Evolutionary conservation across 225 moss, liverwort and hornwort species (phyloP), one percentile per base, ranked within the genome.

Genomic region (Straminergon stramineum): DNA sequence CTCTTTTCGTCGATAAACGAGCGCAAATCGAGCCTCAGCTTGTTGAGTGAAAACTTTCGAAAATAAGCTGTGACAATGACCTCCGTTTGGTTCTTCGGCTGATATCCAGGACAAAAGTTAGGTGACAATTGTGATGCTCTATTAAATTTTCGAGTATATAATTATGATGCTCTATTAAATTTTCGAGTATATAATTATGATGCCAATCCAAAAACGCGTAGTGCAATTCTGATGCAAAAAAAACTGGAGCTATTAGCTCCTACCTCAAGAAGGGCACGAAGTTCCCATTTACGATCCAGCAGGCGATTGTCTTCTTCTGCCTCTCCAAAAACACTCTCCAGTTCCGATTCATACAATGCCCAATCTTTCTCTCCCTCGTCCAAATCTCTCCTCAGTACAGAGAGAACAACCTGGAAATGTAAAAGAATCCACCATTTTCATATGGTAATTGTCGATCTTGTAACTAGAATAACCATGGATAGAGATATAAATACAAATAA

Each of bases 401-500:
- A 88, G 70, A 98, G 97, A 89, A 96, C 97, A 66, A 91, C 91
- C 96, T 97, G 93, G 88, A 92, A 73, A 85, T 61, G 56, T 10
- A n/a, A 28, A 11, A 58, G 17, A 28, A 82, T 64, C 66, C 82
- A 86, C 76, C 74, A 69, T 57, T 15, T 69, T 52, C 68, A 75
- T 23, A 62, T 45, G 21, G 26, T 82, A 41, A 70, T 61, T 52
- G 60, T 78, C 83, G 57, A 57, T 82, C 71, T 87, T 48, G 56
- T 70, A 85, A 92, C 45, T 30, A 88, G 51, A 63, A 83, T 26
- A 85, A 64, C 48, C 77, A 88, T 39, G 34, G 39, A 61, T 62
- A 84, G 41, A 43, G 31, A 37, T 68, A 81, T 55, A 17, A 58
- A 80, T 28, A 19, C 7, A 28, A 39, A 18, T 18, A 28, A 80